Conservation (phyloP, 257 asterid species). For the Nicotiana benthamiana region DNA sequence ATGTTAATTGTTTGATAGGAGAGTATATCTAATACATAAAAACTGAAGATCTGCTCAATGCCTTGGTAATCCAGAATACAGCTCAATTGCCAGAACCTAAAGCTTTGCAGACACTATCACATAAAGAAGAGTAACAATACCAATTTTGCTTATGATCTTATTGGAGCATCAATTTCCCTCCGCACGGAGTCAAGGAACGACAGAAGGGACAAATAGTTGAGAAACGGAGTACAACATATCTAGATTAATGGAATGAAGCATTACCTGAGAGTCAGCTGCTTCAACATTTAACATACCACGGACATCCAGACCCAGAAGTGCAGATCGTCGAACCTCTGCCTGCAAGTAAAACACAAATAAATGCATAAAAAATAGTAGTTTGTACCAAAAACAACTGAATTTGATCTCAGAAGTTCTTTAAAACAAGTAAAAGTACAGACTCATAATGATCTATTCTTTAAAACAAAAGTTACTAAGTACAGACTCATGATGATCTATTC, state of each 20-base stretch:
- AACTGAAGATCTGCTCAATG: neutral
- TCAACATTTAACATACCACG: constrained; percentile 41
- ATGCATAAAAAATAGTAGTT: constrained; percentile 2
- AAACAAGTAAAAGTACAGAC: neutral
- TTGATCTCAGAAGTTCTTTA: neutral
- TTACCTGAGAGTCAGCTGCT: constrained; percentile 58
- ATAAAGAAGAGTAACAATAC: neutral
- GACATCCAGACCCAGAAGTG: constrained; percentile 50
- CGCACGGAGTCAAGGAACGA: neutral
- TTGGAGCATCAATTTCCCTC: neutral
- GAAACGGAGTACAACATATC: neutral
- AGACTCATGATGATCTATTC: neutral
- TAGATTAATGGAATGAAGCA: constrained; percentile 1
- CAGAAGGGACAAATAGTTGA: neutral
- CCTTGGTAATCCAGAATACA: neutral
- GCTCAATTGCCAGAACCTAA: neutral
- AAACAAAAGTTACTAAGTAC: neutral
- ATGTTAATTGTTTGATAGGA: neutral
- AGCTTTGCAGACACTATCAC: neutral
- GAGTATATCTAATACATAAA: neutral
- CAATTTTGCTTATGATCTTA: neutral
- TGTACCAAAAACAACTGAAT: neutral
- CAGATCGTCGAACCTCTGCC: constrained; percentile 73
- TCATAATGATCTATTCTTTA: neutral
- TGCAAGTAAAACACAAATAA: constrained; percentile 12